Percentiles rank a stretch among this genome's conserved stretches.
These are phyloP conservation scores for Deinandra increscens DNA, from an alignment of 129 eudicot species.

Conservation along the genomic window DNA sequence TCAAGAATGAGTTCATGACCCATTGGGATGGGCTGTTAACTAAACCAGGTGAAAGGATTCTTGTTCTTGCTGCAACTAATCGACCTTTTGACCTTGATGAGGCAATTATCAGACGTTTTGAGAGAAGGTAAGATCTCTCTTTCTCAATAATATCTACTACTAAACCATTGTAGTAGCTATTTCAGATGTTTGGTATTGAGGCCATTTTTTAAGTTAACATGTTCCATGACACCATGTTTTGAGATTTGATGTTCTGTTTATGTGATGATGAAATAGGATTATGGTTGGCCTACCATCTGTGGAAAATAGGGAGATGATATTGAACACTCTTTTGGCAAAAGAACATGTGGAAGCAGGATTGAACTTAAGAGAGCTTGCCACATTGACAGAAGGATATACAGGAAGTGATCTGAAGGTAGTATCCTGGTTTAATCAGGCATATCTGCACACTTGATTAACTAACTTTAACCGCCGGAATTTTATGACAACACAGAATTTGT, in stretches of 20 bases:
- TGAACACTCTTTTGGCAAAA: conserved; percentile 71
- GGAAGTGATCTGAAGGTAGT: conserved; percentile 94
- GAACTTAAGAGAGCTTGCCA: conserved; percentile 65
- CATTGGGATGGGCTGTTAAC: conserved; percentile 85
- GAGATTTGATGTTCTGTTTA: not conserved
- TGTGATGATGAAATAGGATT: conserved; percentile 51
- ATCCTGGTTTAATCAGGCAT: not conserved
- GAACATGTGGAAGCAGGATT: conserved; percentile 58
- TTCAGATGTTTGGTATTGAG: too few relatives aligned
- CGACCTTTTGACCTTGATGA: conserved; percentile 98
- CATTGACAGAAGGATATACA: conserved; percentile 83
- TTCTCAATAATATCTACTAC: not conserved
- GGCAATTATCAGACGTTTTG: conserved; percentile 92
- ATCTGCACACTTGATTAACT: conserved; percentile 2
- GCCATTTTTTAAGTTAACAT: too few relatives aligned
- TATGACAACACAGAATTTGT: conserved; percentile 58
- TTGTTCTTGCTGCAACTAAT: conserved; percentile 98
- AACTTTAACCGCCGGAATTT: not conserved
- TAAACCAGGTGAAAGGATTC: conserved; percentile 75
- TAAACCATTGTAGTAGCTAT: too few relatives aligned
- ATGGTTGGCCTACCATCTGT: conserved; percentile 91
- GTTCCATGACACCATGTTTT: not conserved
- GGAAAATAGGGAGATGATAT: conserved; percentile 73
- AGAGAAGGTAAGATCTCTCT: conserved; percentile 59
- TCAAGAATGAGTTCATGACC: conserved; percentile 87